phyloP scores from a whole-genome alignment of 306 rosid genomes.

The Ormosia semicastrata region DNA sequence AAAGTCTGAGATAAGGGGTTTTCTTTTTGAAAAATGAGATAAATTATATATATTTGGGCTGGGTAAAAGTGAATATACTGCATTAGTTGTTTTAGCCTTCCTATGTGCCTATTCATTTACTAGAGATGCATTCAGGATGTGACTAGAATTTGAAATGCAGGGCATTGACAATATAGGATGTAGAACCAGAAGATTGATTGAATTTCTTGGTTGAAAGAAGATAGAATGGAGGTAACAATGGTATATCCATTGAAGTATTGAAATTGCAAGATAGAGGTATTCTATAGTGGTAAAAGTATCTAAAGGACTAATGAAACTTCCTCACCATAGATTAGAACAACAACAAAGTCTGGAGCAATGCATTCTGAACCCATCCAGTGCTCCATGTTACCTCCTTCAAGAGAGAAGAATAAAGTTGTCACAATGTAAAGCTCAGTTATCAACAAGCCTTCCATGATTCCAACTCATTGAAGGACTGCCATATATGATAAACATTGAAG shows the following conservation, averaged over 20 bases:
- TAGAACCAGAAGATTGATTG: background rate
- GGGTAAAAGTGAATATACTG: background rate
- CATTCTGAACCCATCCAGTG: background rate
- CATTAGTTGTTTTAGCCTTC: background rate
- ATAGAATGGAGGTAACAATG: background rate
- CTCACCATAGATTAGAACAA: background rate
- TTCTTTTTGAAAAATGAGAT: background rate
- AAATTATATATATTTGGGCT: background rate
- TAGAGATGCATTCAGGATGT: background rate
- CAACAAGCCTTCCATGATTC: background rate
- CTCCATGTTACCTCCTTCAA: background rate
- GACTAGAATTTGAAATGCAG: background rate
- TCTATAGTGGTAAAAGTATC: background rate
- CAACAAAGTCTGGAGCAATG: background rate
- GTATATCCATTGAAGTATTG: slow-evolving; percentile 8
- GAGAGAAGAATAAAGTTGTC: background rate
- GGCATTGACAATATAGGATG: background rate
- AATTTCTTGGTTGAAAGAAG: slow-evolving; percentile 11
- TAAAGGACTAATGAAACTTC: background rate
- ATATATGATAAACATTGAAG: background rate
- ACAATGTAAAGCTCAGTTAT: background rate
- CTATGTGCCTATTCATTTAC: background rate
- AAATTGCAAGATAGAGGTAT: background rate
- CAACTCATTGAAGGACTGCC: background rate
- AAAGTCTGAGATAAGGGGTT: background rate